A percentile compares a stretch with the other conserved stretches of the same genome.
These are phyloP conservation scores for Aureobasidium sp. DNA, from an alignment of 2,329 filamentous ascomycete species.

Conservation along the genomic window DNA sequence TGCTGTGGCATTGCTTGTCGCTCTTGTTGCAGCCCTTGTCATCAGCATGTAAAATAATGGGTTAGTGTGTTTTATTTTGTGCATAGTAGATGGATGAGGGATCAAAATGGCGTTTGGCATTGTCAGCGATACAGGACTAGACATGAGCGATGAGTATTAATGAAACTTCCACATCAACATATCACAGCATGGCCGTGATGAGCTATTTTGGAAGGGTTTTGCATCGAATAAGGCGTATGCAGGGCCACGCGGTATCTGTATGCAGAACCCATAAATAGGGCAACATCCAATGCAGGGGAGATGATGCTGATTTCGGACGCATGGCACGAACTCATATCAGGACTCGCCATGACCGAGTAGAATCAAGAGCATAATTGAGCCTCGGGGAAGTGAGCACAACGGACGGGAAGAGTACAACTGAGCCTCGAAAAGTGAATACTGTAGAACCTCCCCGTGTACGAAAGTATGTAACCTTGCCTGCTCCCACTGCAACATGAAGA, in stretches of 20 bases:
- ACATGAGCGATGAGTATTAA: conserved; percentile 6
- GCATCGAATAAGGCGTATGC: not conserved
- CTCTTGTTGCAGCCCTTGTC: not conserved
- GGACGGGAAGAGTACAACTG: not conserved
- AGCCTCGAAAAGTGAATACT: not conserved
- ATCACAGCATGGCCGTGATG: not conserved
- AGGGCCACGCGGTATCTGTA: not conserved
- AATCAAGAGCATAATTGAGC: not conserved
- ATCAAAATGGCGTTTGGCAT: not conserved
- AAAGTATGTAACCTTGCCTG: no score
- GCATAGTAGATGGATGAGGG: not conserved
- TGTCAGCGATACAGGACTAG: not conserved
- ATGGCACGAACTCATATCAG: not conserved
- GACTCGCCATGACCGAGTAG: not conserved
- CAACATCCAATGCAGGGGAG: not conserved
- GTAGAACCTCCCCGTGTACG: no score
- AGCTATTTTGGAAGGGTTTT: not conserved
- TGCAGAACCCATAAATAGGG: not conserved
- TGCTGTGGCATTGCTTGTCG: not conserved
- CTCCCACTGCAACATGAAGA: no score
- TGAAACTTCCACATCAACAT: not conserved
- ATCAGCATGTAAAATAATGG: not conserved
- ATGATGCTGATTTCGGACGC: not conserved
- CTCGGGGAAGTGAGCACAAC: not conserved
- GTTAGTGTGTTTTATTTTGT: not conserved